Evolutionary conservation across 495 filamentous ascomycete genomes (phyloP), one percentile per base, ranked within the genome.

Genomic region (Aspergillus olivimuriae): DNA sequence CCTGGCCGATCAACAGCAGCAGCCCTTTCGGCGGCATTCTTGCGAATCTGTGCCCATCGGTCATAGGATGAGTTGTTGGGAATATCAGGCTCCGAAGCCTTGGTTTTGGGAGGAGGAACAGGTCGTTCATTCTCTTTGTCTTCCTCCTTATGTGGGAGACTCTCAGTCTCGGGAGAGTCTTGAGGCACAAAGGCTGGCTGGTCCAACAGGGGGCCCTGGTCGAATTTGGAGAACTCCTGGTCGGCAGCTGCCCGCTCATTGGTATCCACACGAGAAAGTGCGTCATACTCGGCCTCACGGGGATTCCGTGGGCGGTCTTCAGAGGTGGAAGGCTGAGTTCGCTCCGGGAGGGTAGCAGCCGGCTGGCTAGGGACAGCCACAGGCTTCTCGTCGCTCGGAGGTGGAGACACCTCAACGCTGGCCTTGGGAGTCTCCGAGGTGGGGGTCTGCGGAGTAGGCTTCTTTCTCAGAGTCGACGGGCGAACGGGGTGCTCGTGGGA

Each of bases 11-110:
- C 83, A 12, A 72, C 68, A 7, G 80, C n/a, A n/a, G n/a, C 77
- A 19, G 79, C 82, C 10, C 89, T 76, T 56, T 91, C 84, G 5
- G 86, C 88, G 9, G 92, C 92, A 50, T 95, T 96, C 75, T 88
- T 89, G 45, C 89, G 75, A 45, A 97, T 95, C 68, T 94, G 87
- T 3, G 89, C 91, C 92, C 92, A 98, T 28, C 89, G 80, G 55
- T 91, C 86, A 41, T 81, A 72, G 21, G 71, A 44, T 61, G 73
- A 41, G 12, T 47, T 50, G 22, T 23, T 34, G 10, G 39, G 14
- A 11, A 28, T 28, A 5, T 28, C 6, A 28, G 24, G n/a, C n/a
- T n/a, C n/a, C n/a, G n/a, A n/a, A n/a, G n/a, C n/a, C n/a, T n/a
- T n/a, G n/a, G n/a, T n/a, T n/a, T n/a, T n/a, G n/a, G n/a, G n/a